Evolutionary conservation across 75 land plant species (phyloP).

Genomic region (Picea sitchensis): DNA sequence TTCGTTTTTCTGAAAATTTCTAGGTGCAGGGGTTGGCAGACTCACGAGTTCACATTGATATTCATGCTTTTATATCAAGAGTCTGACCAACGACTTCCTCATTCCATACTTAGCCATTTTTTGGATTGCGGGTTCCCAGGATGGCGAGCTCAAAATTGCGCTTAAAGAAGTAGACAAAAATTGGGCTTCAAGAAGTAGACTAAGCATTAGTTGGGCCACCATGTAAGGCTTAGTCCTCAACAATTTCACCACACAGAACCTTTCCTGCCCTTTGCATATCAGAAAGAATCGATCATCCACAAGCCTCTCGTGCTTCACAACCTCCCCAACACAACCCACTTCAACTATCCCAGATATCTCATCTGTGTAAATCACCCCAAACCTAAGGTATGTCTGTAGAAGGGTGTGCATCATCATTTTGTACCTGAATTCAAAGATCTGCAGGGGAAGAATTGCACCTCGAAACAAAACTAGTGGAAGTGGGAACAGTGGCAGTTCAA

Average conservation of each 20-base stretch:
- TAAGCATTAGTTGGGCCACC: slow-evolving; percentile 83
- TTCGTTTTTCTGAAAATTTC: too few species aligned
- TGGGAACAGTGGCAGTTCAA: slow-evolving; percentile 92
- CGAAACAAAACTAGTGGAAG: slow-evolving; percentile 94
- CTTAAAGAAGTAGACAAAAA: too few species aligned
- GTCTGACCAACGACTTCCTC: too few species aligned
- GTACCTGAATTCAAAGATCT: slow-evolving; percentile 98
- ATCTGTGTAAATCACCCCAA: slow-evolving; percentile 94
- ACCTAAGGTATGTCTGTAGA: slow-evolving; percentile 91
- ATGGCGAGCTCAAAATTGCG: too few species aligned
- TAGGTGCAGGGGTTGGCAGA: too few species aligned
- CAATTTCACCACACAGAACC: slow-evolving; percentile 66
- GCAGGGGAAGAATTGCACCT: slow-evolving; percentile 87
- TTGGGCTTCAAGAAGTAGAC: too few species aligned
- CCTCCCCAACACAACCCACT: slow-evolving; percentile 96
- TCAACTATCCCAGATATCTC: slow-evolving; percentile 49
- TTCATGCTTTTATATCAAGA: too few species aligned
- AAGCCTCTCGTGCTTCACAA: slow-evolving; percentile 91
- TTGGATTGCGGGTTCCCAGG: too few species aligned
- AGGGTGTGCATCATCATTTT: slow-evolving; percentile 99
- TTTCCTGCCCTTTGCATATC: slow-evolving; percentile 96
- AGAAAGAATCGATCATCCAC: slow-evolving; percentile 97
- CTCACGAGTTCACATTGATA: too few species aligned
- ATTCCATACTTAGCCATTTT: too few species aligned
- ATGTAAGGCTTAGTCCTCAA: slow-evolving; percentile 79